Conservation (phyloP, 257 asterid species). For the Capsicum chinense region DNA sequence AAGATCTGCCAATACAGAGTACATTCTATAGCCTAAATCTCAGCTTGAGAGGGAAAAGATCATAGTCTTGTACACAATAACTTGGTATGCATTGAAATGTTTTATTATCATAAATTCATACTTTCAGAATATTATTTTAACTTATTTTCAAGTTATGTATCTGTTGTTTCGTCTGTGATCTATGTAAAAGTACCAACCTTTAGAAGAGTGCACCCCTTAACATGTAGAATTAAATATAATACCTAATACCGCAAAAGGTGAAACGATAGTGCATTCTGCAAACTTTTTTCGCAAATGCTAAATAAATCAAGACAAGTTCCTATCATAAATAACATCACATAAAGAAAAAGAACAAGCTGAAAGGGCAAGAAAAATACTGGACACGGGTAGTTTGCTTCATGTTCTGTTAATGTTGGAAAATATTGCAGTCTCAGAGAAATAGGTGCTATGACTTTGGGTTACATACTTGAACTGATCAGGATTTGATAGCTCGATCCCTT, state of each 20-base stretch:
- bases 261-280: not conserved
- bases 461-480: not conserved
- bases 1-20: conserved; percentile 43
- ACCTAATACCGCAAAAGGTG: no score
- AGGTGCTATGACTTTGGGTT: not conserved
- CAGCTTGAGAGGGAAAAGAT: not conserved
- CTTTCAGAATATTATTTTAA: not conserved
- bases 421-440: not conserved
- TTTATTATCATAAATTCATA: not conserved
- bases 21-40: not conserved
- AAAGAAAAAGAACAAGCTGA: not conserved
- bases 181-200: conserved; percentile 34
- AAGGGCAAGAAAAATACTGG: not conserved
- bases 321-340: not conserved
- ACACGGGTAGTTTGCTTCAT: not conserved
- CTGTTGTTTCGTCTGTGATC: conserved; percentile 42
- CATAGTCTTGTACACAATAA: not conserved
- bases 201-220: not conserved
- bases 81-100: not conserved
- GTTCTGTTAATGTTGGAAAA: not conserved
- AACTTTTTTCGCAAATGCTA: not conserved
- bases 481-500: conserved; percentile 45
- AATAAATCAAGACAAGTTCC: not conserved
- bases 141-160: not conserved
- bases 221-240: not conserved